A percentile compares a stretch with the other conserved stretches of the same genome.
phyloP scores from a whole-genome alignment of 2,329 filamentous ascomycete species.

The Cordyceps cicadae region DNA sequence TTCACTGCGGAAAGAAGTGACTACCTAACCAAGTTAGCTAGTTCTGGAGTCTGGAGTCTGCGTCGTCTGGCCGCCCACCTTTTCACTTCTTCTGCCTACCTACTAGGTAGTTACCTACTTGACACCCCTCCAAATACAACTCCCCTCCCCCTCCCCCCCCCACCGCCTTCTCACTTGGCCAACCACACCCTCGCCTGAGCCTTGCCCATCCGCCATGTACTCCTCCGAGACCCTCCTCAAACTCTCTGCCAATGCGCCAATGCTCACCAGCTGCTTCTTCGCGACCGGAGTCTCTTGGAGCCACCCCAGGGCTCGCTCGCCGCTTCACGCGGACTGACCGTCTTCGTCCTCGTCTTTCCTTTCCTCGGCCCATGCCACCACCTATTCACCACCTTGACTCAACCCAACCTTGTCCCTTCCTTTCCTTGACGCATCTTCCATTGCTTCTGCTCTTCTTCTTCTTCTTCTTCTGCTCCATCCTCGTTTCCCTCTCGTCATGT shows the following conservation, averaged over 20 bases:
- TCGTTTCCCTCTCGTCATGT: background rate
- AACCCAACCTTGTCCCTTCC: background rate
- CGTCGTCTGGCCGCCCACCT: background rate
- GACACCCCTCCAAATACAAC: background rate
- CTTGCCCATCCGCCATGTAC: constrained; percentile 10
- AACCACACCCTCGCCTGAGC: constrained; percentile 10
- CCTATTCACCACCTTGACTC: background rate
- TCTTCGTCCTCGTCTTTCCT: background rate
- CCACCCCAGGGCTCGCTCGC: background rate
- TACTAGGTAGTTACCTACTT: too few species aligned
- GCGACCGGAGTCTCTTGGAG: constrained; percentile 6
- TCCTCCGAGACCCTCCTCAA: constrained; percentile 14
- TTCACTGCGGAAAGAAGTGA: too few species aligned
- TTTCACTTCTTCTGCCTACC: background rate
- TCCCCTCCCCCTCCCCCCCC: background rate
- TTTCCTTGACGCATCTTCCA: background rate
- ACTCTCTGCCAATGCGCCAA: constrained; percentile 9
- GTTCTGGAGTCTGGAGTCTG: too few species aligned
- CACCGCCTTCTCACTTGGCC: constrained; percentile 2
- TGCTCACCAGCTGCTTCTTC: constrained; percentile 3
- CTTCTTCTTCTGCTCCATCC: background rate
- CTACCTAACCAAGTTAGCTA: too few species aligned
- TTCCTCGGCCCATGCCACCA: background rate
- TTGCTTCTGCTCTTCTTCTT: background rate
- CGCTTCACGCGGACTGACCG: background rate